Evolutionary conservation across 345 rosid species (phyloP).

Genomic region (Mallotus nudiflorus): DNA sequence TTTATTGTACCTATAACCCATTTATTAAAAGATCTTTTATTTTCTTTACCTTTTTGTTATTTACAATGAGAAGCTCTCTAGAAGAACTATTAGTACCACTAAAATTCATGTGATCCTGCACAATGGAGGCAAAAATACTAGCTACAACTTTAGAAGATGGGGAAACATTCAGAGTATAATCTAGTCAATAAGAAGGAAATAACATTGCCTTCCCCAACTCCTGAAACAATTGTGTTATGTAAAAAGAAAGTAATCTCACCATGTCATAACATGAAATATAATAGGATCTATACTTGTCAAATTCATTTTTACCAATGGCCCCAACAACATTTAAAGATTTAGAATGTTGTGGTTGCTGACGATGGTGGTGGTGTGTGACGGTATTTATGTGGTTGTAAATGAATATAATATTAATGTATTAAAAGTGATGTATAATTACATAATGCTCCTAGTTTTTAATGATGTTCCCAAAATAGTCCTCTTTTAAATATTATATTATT

Average conservation of each 20-base stretch:
- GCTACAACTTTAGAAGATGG: slow-evolving; percentile 83
- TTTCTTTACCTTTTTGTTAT: too few species aligned
- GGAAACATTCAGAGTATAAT: slow-evolving; percentile 76
- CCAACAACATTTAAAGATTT: slow-evolving; percentile 50
- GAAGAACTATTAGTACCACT: slow-evolving; percentile 56
- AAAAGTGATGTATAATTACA: too few species aligned
- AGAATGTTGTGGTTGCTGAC: slow-evolving; percentile 38
- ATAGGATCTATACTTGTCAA: slow-evolving; percentile 74
- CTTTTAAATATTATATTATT: too few species aligned
- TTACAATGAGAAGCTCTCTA: slow-evolving; percentile 64
- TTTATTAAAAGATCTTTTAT: too few species aligned
- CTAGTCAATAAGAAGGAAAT: slow-evolving; percentile 91
- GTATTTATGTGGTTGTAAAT: too few species aligned
- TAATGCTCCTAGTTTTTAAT: too few species aligned
- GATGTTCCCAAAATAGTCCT: too few species aligned
- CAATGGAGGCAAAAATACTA: slow-evolving; percentile 72
- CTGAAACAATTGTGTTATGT: slow-evolving; percentile 86
- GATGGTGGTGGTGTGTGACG: too few species aligned
- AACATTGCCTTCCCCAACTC: slow-evolving; percentile 95
- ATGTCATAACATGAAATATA: slow-evolving; percentile 89
- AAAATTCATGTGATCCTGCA: slow-evolving; percentile 74
- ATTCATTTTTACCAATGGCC: slow-evolving; percentile 49
- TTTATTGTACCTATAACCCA: too few species aligned
- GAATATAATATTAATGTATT: too few species aligned
- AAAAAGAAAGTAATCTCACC: slow-evolving; percentile 83